A percentile compares a stretch with the other conserved stretches of the same genome.
Evolutionary conservation across 2,329 filamentous ascomycete genomes (phyloP).

Genomic region (Grosmannia serpens): DNA sequence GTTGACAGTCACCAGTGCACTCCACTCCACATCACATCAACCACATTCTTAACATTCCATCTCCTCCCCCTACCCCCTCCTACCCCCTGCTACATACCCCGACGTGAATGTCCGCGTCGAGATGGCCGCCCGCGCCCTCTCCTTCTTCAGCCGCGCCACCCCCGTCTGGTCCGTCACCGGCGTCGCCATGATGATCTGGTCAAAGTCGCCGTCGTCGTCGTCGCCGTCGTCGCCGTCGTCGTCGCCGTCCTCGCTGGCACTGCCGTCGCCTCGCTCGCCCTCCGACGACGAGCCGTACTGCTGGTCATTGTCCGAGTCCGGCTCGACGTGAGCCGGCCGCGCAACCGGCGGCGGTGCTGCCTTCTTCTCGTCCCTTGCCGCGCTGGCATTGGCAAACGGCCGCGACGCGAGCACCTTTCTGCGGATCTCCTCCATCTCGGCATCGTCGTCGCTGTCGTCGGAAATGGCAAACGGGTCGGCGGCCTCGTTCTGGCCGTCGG

Average conservation of each 20-base stretch:
- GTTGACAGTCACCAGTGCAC: no score
- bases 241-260: slow-evolving; percentile 31
- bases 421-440: slow-evolving; percentile 82
- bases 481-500: slow-evolving; percentile 18
- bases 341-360: slow-evolving; percentile 52
- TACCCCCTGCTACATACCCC: slow-evolving; percentile 31
- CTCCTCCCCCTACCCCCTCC: background rate
- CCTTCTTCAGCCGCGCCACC: slow-evolving; percentile 42
- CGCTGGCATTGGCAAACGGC: slow-evolving; percentile 57
- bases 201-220: slow-evolving; percentile 68
- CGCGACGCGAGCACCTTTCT: slow-evolving; percentile 86
- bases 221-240: slow-evolving; percentile 49
- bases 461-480: slow-evolving; percentile 66
- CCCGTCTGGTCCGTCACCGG: slow-evolving; percentile 81
- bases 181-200: slow-evolving; percentile 85
- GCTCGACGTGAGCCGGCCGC: slow-evolving; percentile 48
- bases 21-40: no score
- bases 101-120: slow-evolving; percentile 42
- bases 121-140: slow-evolving; percentile 34
- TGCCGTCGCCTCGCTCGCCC: slow-evolving; percentile 13
- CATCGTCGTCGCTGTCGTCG: slow-evolving; percentile 60
- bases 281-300: slow-evolving; percentile 5
- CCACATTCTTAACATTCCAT: no score
- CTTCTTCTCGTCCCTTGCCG: slow-evolving; percentile 22
- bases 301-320: slow-evolving; percentile 53